These are phyloP conservation scores for Clathrospora elynae DNA, from an alignment of 2,329 filamentous ascomycete species.

Conservation along the genomic window DNA sequence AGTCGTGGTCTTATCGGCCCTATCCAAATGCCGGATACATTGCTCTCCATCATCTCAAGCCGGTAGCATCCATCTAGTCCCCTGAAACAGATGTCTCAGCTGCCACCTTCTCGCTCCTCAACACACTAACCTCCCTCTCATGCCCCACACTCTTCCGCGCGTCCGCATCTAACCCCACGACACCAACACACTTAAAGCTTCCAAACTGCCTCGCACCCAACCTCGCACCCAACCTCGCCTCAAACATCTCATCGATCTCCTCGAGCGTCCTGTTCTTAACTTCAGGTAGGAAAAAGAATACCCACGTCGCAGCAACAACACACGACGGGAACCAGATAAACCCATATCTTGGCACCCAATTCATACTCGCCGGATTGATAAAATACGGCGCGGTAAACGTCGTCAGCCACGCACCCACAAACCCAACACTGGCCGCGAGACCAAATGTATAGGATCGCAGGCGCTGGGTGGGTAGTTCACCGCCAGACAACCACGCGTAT, in stretches of 20 bases:
- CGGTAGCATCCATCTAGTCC: constrained; percentile 25
- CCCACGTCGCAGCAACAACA: constrained; percentile 38
- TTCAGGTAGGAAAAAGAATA: constrained; percentile 58
- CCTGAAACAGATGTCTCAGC: constrained; percentile 31
- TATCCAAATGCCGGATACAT: too few relatives aligned
- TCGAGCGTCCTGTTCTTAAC: constrained; percentile 60
- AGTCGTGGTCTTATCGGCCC: too few relatives aligned
- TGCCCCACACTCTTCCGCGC: constrained; percentile 32
- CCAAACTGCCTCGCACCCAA: constrained; percentile 53
- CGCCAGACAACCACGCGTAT: constrained; percentile 63
- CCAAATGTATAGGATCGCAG: constrained; percentile 64
- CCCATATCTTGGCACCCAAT: constrained; percentile 63
- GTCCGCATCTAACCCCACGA: constrained; percentile 15
- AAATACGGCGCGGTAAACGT: constrained; percentile 66
- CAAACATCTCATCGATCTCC: constrained; percentile 62
- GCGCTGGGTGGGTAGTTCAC: constrained; percentile 62
- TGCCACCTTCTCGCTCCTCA: constrained; percentile 35
- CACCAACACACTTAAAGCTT: constrained; percentile 44
- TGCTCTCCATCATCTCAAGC: too few relatives aligned
- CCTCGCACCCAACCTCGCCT: constrained; percentile 50
- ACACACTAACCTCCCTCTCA: constrained; percentile 31
- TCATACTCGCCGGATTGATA: constrained; percentile 60
- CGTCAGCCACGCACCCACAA: constrained; percentile 60
- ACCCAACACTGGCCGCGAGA: constrained; percentile 58
- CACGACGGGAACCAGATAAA: constrained; percentile 60